Base-by-base conservation (phyloP, 1,284 basidiomycete genomes). In the Ceratobasidium papillatum region DNA sequence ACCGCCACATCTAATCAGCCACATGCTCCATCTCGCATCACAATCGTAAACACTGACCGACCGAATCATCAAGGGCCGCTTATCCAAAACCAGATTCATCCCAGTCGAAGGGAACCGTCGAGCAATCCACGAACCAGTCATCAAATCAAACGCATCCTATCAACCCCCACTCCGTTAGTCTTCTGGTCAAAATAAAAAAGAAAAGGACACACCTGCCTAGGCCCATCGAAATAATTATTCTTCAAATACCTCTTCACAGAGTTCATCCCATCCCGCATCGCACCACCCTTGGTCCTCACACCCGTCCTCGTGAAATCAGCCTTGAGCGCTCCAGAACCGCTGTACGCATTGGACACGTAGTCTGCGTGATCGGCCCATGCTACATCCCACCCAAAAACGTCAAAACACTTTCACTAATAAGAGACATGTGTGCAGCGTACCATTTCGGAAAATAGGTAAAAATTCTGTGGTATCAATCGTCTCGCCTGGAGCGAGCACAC, bases 291-390 rank as follows among this genome's bases (percentile, higher is more conserved):
- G 2, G 94, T 95, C 27, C 96, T 88, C 82, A 93, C 93, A 79
- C 96, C 97, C 0, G 96, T 99, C 62, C 95, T 87, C 9, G 96
- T 99, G 81, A 95, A 99, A 83, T 99, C 98, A 0, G 95, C 96
- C 84, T 99, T 99, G 78, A 99, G 84, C 0, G 98, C 98, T 17
- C 94, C 96, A 27, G 96, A 97, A 30, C 98, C 98, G 66, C 91
- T 93, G 83, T 99, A 99, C 0, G 96, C 96, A 75, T 88, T 90
- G 0, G 95, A 92, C 77, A 99, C 94, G 65, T 87, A 86, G 82
- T 99, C 95, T 22, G 95, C 98, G 81, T 99, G 97, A 81, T 99
- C 94, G 25, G 98, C 93, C 98, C 98, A 99, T 82, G 99, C 96
- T 96, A 76, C n/a, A n/a, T n/a, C n/a, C n/a, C n/a, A 1, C 76